Base-by-base conservation (phyloP, 345 rosid genomes). In the Eucalyptus pauciflora region DNA sequence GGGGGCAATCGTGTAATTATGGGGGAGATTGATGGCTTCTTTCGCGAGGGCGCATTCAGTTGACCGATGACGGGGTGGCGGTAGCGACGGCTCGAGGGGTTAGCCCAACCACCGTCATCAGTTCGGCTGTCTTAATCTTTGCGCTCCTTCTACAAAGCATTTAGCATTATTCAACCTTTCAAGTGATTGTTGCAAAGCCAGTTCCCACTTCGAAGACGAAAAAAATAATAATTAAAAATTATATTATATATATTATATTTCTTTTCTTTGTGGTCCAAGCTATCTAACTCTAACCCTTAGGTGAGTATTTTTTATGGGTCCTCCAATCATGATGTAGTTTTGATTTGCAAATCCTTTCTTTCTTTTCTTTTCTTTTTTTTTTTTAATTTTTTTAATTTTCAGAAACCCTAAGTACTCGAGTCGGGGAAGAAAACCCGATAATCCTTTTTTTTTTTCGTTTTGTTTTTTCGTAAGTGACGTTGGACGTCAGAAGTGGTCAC, bases 81-180 rank as follows among this genome's bases (percentile, higher is more conserved):
- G 88, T 48, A 46, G 43, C 88, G 49, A 43, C 86, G 76, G 85
- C 25, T 76, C 85, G 85, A 76, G 29, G 85, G 89, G 88, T 88
- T 41, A 29, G 90, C 87, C 92, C 94, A 94, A 91, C 95, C 89
- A 91, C 94, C 93, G 90, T 85, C 91, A 71, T 88, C 87, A 81
- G 93, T 86, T 89, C 88, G 56, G 89, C 86, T 89, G 92, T 93
- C 91, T 62, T 33, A 60, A 60, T 93, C 91, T 20, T 4, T 76
- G 56, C 58, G 69, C 88, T 13, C 20, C 29, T 43, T 29, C 5
- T 71, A 33, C 6, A 17, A 49, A 50, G 15, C 16, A 71, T 45
- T 45, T 50, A 31, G 22, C 33, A 49, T 31, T 37, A 46, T 18
- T 14, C 33, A 67, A 67, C 41, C 79, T 33, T 33, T 15, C 79